Conservation (phyloP, 1,284 basidiomycete species). For the Apiotrichum gamsii region DNA sequence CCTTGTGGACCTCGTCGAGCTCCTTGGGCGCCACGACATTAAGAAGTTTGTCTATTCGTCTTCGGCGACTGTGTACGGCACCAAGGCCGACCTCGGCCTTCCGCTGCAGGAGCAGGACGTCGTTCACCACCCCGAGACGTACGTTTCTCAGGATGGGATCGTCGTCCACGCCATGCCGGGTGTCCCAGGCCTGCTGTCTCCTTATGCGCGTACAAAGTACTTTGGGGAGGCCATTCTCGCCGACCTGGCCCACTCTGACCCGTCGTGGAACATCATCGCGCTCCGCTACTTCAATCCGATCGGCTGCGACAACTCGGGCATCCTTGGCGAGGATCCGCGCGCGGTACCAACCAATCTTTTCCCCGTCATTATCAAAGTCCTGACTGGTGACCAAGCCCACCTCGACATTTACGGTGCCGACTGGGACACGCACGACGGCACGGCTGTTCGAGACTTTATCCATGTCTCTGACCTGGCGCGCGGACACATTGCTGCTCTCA, state of each 20-base stretch:
- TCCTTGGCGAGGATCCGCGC: slow-evolving; percentile 23
- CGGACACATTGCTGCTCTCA: slow-evolving; percentile 23
- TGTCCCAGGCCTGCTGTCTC: slow-evolving; percentile 7
- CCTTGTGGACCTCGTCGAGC: slow-evolving; percentile 3
- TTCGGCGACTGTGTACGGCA: slow-evolving; percentile 13
- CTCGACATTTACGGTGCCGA: slow-evolving; percentile 24
- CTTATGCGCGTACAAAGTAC: slow-evolving; percentile 12
- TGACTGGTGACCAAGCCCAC: slow-evolving; percentile 17
- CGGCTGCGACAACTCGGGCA: slow-evolving; percentile 24
- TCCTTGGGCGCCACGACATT: slow-evolving; percentile 7
- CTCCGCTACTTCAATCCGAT: slow-evolving; percentile 28
- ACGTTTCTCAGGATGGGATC: not conserved
- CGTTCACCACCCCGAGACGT: slow-evolving; percentile 9
- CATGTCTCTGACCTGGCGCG: slow-evolving; percentile 21
- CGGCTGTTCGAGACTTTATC: slow-evolving; percentile 8
- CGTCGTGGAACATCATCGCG: slow-evolving; percentile 17
- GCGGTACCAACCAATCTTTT: slow-evolving; percentile 22
- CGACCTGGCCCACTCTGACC: slow-evolving; percentile 14
- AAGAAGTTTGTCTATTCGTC: slow-evolving; percentile 15
- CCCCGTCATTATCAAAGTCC: slow-evolving; percentile 23
- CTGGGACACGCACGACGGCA: slow-evolving; percentile 17
- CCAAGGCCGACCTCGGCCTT: slow-evolving; percentile 7
- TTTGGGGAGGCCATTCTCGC: slow-evolving; percentile 15
- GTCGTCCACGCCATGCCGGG: slow-evolving; percentile 1
- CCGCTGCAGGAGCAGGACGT: slow-evolving; percentile 13